phyloP scores from a whole-genome alignment of 306 rosid species.

The Ammopiptanthus mongolicus region DNA sequence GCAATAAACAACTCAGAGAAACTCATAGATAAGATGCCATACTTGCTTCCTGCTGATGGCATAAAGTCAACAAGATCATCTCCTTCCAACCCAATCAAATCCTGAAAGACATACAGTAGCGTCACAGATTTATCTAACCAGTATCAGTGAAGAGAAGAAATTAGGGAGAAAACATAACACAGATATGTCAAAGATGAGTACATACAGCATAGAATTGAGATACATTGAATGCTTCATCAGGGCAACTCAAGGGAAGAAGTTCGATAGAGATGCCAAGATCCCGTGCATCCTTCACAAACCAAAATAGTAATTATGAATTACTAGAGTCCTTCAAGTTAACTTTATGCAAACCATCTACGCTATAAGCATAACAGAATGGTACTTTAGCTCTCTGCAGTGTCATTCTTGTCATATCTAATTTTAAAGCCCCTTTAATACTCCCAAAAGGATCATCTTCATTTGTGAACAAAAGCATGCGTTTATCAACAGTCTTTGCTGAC shows the following conservation, averaged over 20 bases:
- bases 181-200: conserved; percentile 5
- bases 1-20: neutral
- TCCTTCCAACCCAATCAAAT: conserved; percentile 69
- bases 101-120: conserved; percentile 44
- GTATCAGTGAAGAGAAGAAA: conserved; percentile 4
- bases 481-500: conserved; percentile 66
- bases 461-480: conserved; percentile 82
- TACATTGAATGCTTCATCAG: conserved; percentile 49
- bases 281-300: conserved; percentile 67
- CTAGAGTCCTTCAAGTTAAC: conserved; percentile 1
- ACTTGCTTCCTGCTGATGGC: conserved; percentile 67
- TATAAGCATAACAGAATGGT: conserved; percentile 28
- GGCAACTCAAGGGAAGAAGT: conserved; percentile 73
- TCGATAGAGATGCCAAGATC: conserved; percentile 91
- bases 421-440: conserved; percentile 52
- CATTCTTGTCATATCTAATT: conserved; percentile 78
- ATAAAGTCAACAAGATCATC: conserved; percentile 62
- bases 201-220: conserved; percentile 81
- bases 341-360: neutral
- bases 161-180: neutral
- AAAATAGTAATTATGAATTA: conserved; percentile 7
- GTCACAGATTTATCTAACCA: neutral
- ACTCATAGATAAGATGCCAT: conserved; percentile 22
- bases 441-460: conserved; percentile 97
- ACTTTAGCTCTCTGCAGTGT: conserved; percentile 90